Evolutionary conservation across 768 basidiomycete genomes (phyloP), one percentile per base, ranked within the genome.

Genomic region (Trichaptum fuscoviolaceum): DNA sequence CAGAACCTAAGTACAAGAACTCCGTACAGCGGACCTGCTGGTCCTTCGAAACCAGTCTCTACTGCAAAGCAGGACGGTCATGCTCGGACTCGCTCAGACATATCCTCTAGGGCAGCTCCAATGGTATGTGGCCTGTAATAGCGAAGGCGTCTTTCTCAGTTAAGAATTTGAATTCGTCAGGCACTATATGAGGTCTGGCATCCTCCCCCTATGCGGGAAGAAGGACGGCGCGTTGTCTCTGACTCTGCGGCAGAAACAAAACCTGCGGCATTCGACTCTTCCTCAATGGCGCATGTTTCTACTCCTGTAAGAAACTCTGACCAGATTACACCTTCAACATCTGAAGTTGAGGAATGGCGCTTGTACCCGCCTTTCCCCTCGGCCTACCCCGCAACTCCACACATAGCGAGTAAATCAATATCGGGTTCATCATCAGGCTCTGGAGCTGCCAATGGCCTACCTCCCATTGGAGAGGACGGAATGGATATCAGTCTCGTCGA

Each of bases 291-390:
- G 20, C 20, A 4, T 20, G 42, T 52, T 52, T 52, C 42, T 20
- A 52, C 42, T 52, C 42, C 42, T 20, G 20, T 12, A 52, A 52
- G 20, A 52, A 52, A 72, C 67, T 57, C 66, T 35, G 42, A 66
- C 58, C 52, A 69, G n/a, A 23, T 27, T 34, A 23, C 67, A 12
- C 52, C 65, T 52, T 58, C 67, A 8, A 57, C 65, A 30, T 35
- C 35, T 27, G 25, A 61, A 61, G 75, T 71, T n/a, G 85, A 89
- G 57, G 89, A 92, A 69, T 92, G 89, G 89, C 77, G 88, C 66
- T 78, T 84, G 72, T 92, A 91, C 70, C 90, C 90, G 15, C 80
- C 87, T 20, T 88, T 91, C 64, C 91, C 91, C 34, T 86, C 91
- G 5, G 91, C 91, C 35, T 92, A 92, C 71, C 90, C 90, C 9